These are phyloP conservation scores for Candida tunisiensis DNA, from an alignment of 1,139 yeast genomes.

Conservation along the genomic window DNA sequence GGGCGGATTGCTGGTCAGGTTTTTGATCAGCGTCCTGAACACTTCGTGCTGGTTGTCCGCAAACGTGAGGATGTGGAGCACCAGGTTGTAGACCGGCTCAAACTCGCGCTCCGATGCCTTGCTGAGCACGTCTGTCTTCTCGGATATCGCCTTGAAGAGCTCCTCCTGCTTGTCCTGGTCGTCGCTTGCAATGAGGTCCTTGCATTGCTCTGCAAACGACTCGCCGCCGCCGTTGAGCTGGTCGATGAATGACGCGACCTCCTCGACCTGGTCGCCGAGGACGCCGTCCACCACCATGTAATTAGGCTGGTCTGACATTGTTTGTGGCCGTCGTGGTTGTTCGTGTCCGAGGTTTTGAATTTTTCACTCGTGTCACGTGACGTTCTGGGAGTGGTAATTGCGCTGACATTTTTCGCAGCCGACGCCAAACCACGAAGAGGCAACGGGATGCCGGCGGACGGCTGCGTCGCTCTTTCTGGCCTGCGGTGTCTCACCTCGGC, in stretches of 20 bases:
- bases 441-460: too few relatives aligned
- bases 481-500: too few relatives aligned
- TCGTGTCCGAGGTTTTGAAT: too few relatives aligned
- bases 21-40: constrained; percentile 16
- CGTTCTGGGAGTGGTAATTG: too few relatives aligned
- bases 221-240: constrained; percentile 11
- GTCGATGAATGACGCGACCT: constrained; percentile 23
- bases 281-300: constrained; percentile 14
- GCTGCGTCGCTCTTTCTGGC: too few relatives aligned
- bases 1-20: constrained; percentile 14
- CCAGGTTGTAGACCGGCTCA: constrained; percentile 24
- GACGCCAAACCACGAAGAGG: too few relatives aligned
- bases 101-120: constrained; percentile 22
- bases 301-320: neutral
- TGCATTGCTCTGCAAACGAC: constrained; percentile 8
- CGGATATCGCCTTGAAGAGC: constrained; percentile 17
- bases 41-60: constrained; percentile 18
- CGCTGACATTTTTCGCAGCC: too few relatives aligned
- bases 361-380: too few relatives aligned
- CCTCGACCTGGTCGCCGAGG: constrained; percentile 21
- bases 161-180: constrained; percentile 14
- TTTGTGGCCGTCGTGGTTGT: too few relatives aligned
- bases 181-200: constrained; percentile 13
- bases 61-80: constrained; percentile 20
- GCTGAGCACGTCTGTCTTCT: constrained; percentile 14